Conservation (phyloP, 306 rosid species). For the Carpinus fangiana region DNA sequence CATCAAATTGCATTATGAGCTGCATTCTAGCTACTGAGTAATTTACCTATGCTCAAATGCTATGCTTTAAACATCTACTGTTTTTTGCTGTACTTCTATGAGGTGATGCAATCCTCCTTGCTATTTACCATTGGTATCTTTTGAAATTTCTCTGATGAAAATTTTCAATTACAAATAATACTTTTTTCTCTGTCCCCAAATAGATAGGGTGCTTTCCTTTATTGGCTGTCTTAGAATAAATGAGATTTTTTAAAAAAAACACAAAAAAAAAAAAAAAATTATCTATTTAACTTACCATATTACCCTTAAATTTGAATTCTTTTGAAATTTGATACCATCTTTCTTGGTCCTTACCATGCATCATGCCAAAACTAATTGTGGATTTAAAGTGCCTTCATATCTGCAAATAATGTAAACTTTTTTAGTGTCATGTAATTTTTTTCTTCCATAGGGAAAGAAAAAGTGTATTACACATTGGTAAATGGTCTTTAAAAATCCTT, state of each 20-base stretch:
- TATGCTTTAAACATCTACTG: background rate
- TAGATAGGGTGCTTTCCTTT: background rate
- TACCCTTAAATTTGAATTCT: background rate
- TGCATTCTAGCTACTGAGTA: background rate
- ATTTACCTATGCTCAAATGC: background rate
- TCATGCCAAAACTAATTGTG: background rate
- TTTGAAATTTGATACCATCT: background rate
- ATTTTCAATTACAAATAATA: background rate
- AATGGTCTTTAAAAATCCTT: background rate
- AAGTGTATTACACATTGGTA: background rate
- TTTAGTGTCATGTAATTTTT: background rate
- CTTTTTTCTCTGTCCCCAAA: background rate
- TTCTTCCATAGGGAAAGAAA: background rate
- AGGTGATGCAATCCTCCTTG: background rate
- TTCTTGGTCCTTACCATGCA: background rate
- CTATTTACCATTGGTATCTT: background rate
- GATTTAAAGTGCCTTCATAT: background rate
- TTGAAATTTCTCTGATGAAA: conserved; percentile 14
- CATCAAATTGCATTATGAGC: background rate
- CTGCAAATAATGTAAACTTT: background rate
- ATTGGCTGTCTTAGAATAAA: background rate
- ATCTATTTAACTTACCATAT: background rate
- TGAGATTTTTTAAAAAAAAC: background rate
- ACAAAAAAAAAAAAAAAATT: background rate
- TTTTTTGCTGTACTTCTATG: background rate